Evolutionary conservation across 192 early-diverging fungal species (phyloP), one percentile per base, ranked within the genome.

Genomic region (Jimgerdemannia flammicorona): DNA sequence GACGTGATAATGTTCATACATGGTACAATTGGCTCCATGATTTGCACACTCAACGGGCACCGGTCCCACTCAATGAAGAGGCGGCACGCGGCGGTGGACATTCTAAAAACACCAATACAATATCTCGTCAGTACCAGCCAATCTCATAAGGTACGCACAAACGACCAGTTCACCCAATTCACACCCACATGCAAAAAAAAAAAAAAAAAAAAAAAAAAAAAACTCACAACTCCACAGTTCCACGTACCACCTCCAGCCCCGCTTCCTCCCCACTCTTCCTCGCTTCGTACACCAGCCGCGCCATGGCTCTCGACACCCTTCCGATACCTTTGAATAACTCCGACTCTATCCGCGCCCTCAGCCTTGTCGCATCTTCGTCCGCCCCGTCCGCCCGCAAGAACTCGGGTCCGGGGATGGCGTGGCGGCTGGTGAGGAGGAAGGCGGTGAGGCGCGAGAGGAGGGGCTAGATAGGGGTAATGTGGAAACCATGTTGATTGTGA

Each of bases 361-460:
- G 49, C 49, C 0, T 6, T 14, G 2, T 14, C 8, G 49, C 14
- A 14, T 59, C 49, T 2, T 59, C 49, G 14, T 29, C 29, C 29
- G 29, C 29, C 29, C 29, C 29, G 29, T 29, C 29, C 29, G 14
- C 49, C 14, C 49, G 49, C 49, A 59, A 14, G 14, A 59, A 59
- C 49, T 14, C 8, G 49, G 8, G 8, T 10, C 14, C 14, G 14
- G 6, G 6, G 49, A 59, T 10, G 14, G 75, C 72, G 44, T 67
- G 71, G 40, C 40, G 40, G 67, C 66, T 79, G 9, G 74, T 75
- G 20, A 82, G 49, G 8, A 82, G 66, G 3, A 64, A 49, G 64
- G 20, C 18, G 2, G 69, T 43, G 42, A 74, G 66, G 14, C 63
- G 59, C 18, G 66, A 65, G 20, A 79, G 44, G 4, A 79, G 43